Conservation (phyloP, 352 stramenopile species). For the Phytopythium kandeliae region DNA sequence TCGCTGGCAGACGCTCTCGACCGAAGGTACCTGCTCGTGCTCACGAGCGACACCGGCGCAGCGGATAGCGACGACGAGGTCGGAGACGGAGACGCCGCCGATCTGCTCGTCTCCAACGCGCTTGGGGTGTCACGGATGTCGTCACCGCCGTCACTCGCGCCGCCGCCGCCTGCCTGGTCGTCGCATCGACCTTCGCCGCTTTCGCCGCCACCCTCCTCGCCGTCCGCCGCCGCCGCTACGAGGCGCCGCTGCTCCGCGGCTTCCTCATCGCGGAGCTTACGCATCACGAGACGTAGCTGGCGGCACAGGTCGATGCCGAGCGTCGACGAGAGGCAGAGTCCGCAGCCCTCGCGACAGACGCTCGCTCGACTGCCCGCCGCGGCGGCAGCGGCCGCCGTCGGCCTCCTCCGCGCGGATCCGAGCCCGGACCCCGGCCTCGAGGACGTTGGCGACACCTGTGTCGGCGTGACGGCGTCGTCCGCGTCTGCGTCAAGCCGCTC, state of each 20-base stretch:
- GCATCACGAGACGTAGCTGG: conserved; percentile 51
- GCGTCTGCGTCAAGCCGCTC: not conserved
- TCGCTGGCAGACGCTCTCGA: not conserved
- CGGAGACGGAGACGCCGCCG: too few relatives aligned
- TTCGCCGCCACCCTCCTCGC: not conserved
- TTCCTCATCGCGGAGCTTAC: conserved; percentile 41
- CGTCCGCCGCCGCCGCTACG: not conserved
- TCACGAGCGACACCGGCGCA: not conserved
- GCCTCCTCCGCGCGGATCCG: not conserved
- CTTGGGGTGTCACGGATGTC: not conserved
- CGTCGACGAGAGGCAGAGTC: conserved; percentile 49
- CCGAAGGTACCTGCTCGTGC: not conserved
- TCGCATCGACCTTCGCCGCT: not conserved
- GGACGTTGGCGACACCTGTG: not conserved
- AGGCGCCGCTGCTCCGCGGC: conserved; percentile 10
- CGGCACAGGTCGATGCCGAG: conserved; percentile 62
- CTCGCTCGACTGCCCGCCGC: not conserved
- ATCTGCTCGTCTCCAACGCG: too few relatives aligned
- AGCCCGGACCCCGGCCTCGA: not conserved
- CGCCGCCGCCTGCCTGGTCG: not conserved
- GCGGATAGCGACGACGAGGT: not conserved
- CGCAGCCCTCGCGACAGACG: conserved; percentile 9
- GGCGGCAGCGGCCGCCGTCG: not conserved
- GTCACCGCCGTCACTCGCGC: not conserved
- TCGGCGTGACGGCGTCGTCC: not conserved